Conservation (phyloP, 2,329 filamentous ascomycete genomes). For the Magnaporthiopsis incrustans region DNA sequence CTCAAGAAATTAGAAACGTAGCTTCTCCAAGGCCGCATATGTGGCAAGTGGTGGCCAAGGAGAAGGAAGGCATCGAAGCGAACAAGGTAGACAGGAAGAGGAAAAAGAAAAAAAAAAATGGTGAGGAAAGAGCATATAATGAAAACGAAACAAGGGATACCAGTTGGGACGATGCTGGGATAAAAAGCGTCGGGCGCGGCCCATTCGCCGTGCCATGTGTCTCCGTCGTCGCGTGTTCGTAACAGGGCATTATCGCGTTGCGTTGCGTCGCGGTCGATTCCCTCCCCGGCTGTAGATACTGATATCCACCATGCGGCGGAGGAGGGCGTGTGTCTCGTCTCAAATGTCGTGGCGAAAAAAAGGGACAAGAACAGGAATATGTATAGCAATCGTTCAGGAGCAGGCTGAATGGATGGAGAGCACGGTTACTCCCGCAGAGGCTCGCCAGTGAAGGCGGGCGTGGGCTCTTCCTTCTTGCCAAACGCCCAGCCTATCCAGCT, state of each 20-base stretch:
- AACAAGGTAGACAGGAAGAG: not conserved
- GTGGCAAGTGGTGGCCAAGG: not conserved
- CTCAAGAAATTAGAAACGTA: not conserved
- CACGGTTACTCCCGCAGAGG: conserved; percentile 17
- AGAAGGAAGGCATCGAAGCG: not conserved
- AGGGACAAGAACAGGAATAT: not conserved
- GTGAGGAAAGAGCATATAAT: not conserved
- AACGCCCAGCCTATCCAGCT: conserved; percentile 60
- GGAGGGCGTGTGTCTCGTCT: not conserved
- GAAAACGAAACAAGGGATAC: not conserved
- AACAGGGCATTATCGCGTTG: not conserved
- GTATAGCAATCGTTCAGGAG: not conserved
- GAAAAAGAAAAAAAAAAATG: not conserved
- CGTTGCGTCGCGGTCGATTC: not conserved
- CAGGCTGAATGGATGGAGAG: not conserved
- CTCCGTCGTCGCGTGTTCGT: not conserved
- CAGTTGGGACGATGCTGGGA: not conserved
- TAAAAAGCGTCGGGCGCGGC: not conserved
- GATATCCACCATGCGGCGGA: not conserved
- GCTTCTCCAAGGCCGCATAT: not conserved
- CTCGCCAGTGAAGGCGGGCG: conserved; percentile 11
- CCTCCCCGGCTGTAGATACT: not conserved
- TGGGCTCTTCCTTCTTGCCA: conserved; percentile 37
- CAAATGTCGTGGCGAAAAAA: not conserved
- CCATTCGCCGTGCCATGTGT: not conserved